Base-by-base conservation (phyloP, 164 flowering plant genomes). In the Nymphaea thermarum region DNA sequence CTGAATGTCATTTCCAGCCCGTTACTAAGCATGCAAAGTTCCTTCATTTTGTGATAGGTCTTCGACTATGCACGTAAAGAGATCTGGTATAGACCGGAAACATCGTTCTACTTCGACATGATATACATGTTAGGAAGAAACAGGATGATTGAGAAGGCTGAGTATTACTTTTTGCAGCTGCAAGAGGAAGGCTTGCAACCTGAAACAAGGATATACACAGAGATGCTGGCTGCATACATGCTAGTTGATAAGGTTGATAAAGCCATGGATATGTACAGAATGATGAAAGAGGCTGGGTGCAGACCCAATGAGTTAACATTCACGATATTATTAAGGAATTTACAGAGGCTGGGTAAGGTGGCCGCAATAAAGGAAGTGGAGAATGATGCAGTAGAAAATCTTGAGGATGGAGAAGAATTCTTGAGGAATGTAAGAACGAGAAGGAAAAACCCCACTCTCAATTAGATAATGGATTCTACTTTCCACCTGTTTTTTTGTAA, bases 151-250 rank as follows among this genome's bases (percentile, higher is more conserved):
- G 71, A 69, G 42, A 61, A 69, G 11, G 71, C 71, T 0, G 67
- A 69, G 63, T 15, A 47, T 43, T 63, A 69, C 53, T 69, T 69
- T 53, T 17, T 36, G 42, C 62, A 36, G 45, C 67, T 69, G 5
- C 65, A 63, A 43, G 42, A 25, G 60, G 71, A 69, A 62, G 71
- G 71, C 0, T 66, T 69, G 45, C 55, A 6, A 42, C 71, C 71
- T 3, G 71, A 69, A 42, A 62, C 66, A 5, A 69, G 66, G 66
- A 43, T 69, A 25, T 69, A 36, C 66, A 69, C 71, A 11, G 71
- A 69, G 66, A 69, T 69, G 66, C 62, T 63, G 51, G 71, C 66
- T 16, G 66, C 66, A 17, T 69, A 69, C 60, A 69, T 63, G 71
- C 62, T 51, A 42, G 71, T 69, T 44, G 71, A 66, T 43, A 47